Evolutionary conservation across 345 rosid genomes (phyloP), one percentile per base, ranked within the genome.

Genomic region (Brassica cretica): DNA sequence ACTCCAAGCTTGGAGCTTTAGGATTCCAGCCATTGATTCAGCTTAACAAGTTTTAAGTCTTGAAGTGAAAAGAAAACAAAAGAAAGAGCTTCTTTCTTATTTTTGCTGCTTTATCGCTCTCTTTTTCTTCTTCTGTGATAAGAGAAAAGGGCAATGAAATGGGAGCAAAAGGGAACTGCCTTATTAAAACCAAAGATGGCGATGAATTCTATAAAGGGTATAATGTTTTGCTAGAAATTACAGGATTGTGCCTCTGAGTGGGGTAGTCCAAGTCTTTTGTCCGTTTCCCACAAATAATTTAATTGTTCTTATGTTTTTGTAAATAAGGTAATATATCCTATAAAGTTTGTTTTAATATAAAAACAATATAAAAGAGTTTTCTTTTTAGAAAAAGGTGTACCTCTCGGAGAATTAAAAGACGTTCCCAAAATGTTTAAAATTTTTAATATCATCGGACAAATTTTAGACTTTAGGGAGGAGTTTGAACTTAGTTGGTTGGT

Each of bases 21-120:
- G 55, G 79, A 82, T 82, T 64, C 85, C 89, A 83, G 81, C 90
- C 96, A 90, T 91, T 81, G 79, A 29, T 5, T 30, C 7, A 37
- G 10, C 27, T 68, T 68, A 70, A 55, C 18, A 44, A 4, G 10
- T 35, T 8, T 8, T 9, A 35, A 37, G 6, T 33, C 8, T 7
- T 5, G 29, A 30, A 30, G 29, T 18, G n/a, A 65, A 9, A 78
- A 37, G 30, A 49, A 49, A 14, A 41, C 16, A 41, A 41, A 41
- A 29, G 29, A 27, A 27, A 27, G 60, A 78, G 73, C 65, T 77
- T 46, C 1, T 64, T 59, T 49, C 6, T 56, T 37, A 56, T 2
- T 35, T 30, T 8, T 58, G 55, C 1, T 3, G 58, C 58, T 51
- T 69, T 82, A 21, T 80, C 6, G 33, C 70, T 76, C 37, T 74